Evolutionary conservation across 1,139 yeast species (phyloP).

Genomic region (Lodderomyces pseudojiufengensis): DNA sequence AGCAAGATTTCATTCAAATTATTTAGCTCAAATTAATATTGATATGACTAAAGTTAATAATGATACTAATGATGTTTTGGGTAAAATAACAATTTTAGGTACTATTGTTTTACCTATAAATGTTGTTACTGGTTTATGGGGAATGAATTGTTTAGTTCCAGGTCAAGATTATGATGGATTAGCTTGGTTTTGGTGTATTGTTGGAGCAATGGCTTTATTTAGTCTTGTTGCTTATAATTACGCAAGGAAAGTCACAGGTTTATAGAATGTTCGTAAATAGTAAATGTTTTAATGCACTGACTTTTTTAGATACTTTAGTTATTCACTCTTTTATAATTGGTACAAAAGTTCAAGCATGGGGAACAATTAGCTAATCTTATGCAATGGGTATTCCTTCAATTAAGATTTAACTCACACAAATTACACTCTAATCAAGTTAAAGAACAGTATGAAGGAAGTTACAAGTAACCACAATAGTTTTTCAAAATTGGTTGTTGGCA

Average conservation of each 20-base stretch:
- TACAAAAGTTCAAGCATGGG: too few species aligned
- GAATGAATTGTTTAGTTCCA: slow-evolving; percentile 96
- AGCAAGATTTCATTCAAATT: slow-evolving; percentile 91
- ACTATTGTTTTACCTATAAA: slow-evolving; percentile 93
- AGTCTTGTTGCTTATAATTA: slow-evolving; percentile 41
- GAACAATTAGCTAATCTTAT: too few species aligned
- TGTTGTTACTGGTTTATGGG: slow-evolving; percentile 95
- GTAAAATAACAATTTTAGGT: slow-evolving; percentile 90
- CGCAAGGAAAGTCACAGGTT: slow-evolving; percentile 43
- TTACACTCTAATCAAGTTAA: too few species aligned
- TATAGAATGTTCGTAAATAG: slow-evolving; percentile 10
- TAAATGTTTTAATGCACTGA: background rate
- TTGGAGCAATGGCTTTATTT: slow-evolving; percentile 32
- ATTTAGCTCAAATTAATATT: slow-evolving; percentile 92
- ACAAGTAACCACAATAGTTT: too few species aligned
- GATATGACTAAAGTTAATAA: slow-evolving; percentile 98
- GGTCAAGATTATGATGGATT: slow-evolving; percentile 77
- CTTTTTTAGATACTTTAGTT: too few species aligned
- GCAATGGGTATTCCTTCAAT: too few species aligned
- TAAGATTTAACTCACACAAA: too few species aligned
- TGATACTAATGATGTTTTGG: slow-evolving; percentile 93
- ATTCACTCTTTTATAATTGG: too few species aligned
- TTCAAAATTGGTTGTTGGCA: too few species aligned
- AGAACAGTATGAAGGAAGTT: too few species aligned
- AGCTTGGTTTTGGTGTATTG: slow-evolving; percentile 68